Conservation (phyloP, 2,329 filamentous ascomycete species). For the Venturia carpophila region DNA sequence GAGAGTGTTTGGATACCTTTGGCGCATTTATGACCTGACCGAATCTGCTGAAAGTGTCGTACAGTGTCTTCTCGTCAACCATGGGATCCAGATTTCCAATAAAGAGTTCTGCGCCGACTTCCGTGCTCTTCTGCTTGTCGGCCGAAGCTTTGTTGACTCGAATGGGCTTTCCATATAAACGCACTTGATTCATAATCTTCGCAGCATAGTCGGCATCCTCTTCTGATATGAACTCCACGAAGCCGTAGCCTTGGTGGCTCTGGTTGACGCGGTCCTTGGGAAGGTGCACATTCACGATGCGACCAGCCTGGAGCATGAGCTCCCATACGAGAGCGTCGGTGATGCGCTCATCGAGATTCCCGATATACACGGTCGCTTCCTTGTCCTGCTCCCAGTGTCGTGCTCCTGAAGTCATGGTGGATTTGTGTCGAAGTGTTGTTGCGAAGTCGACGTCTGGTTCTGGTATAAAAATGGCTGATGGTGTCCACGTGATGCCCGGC, state of each 20-base stretch:
- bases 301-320: conserved; percentile 94
- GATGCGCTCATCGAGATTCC: conserved; percentile 95
- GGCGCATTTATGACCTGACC: conserved; percentile 75
- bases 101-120: conserved; percentile 95
- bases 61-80: conserved; percentile 92
- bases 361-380: conserved; percentile 95
- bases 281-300: conserved; percentile 95
- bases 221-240: conserved; percentile 95
- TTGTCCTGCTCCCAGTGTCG: conserved; percentile 95
- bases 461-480: not conserved
- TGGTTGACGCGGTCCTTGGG: conserved; percentile 97
- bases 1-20: conserved; percentile 53
- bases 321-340: conserved; percentile 89
- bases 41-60: conserved; percentile 91
- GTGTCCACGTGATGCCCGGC: conserved; percentile 1
- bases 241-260: conserved; percentile 94
- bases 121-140: conserved; percentile 87
- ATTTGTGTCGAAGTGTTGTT: conserved; percentile 18
- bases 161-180: conserved; percentile 87
- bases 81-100: conserved; percentile 90
- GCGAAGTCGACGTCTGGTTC: not conserved
- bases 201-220: conserved; percentile 95
- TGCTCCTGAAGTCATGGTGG: conserved; percentile 56
- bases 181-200: conserved; percentile 92
- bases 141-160: conserved; percentile 91